Base-by-base conservation (phyloP, 352 stramenopile species). In the Phytophthora hybrid region DNA sequence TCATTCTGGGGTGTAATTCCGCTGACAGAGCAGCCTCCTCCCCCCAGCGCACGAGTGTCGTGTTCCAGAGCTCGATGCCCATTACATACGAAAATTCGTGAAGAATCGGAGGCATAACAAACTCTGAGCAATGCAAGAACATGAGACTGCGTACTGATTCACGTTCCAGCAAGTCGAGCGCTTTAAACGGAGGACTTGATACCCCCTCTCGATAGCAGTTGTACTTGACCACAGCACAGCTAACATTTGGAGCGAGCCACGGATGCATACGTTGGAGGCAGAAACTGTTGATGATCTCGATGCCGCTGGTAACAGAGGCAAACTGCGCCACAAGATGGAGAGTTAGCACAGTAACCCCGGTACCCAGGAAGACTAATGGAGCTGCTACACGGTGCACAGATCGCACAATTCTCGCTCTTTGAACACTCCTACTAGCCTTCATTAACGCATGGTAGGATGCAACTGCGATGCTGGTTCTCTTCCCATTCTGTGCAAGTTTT, bases 11-110 rank as follows among this genome's bases (percentile, higher is more conserved):
- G 19, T 90, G 77, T 1, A 65, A 53, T 1, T 51, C 9, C 5
- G 64, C 59, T 5, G 72, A 80, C 23, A 90, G 63, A 34, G 77
- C 77, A 0, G 81, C 77, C 0, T 85, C 66, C 1, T 21, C 26
- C 1, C 63, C 52, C 84, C 84, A 92, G 18, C 73, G 59, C 2
- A 71, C 32, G 0, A 92, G 49, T 14, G 84, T 92, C 26, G 71
- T 81, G 71, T 92, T 92, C 72, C 77, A 90, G 5, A 90, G 64
- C 51, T 91, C 82, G 56, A 91, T 37, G 6, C 81, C 73, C 11
- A 89, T 53, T 7, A 92, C 56, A 26, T 82, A 83, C n/a, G 37
- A 58, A 47, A 88, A 87, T 8, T 64, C 29, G 0, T 32, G 63
- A 10, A 92, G 60, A 1, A 60, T 49, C 16, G 68, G 13, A 9